These are phyloP conservation scores for Suhomyces prunicola DNA, from an alignment of 805 yeast species.

Conservation along the genomic window DNA sequence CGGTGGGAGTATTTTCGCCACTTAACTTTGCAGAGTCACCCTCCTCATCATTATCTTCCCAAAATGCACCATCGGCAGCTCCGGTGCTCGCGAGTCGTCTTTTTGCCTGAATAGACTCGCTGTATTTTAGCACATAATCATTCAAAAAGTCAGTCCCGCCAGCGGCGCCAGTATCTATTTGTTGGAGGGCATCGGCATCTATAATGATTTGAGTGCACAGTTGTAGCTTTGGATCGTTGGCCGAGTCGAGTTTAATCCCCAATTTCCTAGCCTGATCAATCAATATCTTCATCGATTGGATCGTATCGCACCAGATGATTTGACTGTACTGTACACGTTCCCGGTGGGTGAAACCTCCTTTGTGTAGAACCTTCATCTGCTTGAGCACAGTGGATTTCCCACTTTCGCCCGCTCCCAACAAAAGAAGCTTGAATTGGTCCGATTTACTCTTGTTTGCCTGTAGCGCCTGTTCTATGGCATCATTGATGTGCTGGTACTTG, in stretches of 20 bases:
- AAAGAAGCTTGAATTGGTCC: constrained; percentile 63
- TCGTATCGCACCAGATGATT: constrained; percentile 90
- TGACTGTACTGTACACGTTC: constrained; percentile 80
- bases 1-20: background rate
- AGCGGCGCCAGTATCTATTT: constrained; percentile 62
- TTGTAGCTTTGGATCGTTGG: constrained; percentile 37
- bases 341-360: constrained; percentile 75
- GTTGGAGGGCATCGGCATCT: constrained; percentile 55
- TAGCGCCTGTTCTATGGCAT: constrained; percentile 62
- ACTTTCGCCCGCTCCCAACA: constrained; percentile 93
- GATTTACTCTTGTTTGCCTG: constrained; percentile 49
- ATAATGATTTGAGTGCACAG: constrained; percentile 49
- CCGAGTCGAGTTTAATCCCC: constrained; percentile 60
- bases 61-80: constrained; percentile 18
- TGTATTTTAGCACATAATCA: constrained; percentile 61
- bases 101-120: constrained; percentile 50
- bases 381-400: constrained; percentile 92
- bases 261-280: constrained; percentile 72
- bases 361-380: constrained; percentile 82
- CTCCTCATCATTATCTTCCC: constrained; percentile 12
- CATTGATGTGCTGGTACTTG: constrained; percentile 53
- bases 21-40: background rate
- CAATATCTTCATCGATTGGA: constrained; percentile 74
- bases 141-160: constrained; percentile 63
- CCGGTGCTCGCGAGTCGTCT: constrained; percentile 58